These are phyloP conservation scores for Acer negundo DNA, from an alignment of 345 rosid genomes.

Conservation along the genomic window DNA sequence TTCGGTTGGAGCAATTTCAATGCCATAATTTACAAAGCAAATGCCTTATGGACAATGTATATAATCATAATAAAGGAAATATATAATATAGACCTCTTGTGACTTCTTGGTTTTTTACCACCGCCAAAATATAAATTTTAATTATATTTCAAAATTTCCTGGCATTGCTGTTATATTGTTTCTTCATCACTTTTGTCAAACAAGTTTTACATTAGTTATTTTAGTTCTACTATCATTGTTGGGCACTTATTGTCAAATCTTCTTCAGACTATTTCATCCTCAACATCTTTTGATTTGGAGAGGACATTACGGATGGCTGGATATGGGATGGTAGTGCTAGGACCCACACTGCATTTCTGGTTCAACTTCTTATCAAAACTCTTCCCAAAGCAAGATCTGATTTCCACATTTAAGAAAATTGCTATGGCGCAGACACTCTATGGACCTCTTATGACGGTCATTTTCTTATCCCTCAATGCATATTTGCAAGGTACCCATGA, in stretches of 20 bases:
- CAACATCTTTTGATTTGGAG: conserved; percentile 64
- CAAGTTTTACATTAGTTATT: background rate
- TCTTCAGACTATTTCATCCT: conserved; percentile 48
- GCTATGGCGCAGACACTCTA: conserved; percentile 71
- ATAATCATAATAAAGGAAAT: background rate
- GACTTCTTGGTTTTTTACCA: background rate
- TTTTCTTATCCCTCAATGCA: conserved; percentile 77
- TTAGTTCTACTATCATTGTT: background rate
- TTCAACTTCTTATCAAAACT: conserved; percentile 72
- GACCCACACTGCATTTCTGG: conserved; percentile 88
- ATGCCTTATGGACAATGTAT: background rate
- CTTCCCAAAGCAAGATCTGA: conserved; percentile 75
- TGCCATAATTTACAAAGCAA: background rate
- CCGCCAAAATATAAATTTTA: background rate
- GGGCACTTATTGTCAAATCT: background rate
- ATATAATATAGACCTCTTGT: background rate
- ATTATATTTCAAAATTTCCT: background rate
- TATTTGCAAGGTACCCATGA: conserved; percentile 56
- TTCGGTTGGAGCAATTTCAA: background rate
- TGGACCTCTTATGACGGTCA: conserved; percentile 75
- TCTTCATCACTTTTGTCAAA: background rate
- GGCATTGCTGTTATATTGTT: background rate
- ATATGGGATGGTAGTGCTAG: conserved; percentile 70
- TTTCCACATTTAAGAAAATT: conserved; percentile 84
- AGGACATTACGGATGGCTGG: conserved; percentile 89